Conservation (phyloP, 257 asterid genomes). For the Cinchona pubescens region DNA sequence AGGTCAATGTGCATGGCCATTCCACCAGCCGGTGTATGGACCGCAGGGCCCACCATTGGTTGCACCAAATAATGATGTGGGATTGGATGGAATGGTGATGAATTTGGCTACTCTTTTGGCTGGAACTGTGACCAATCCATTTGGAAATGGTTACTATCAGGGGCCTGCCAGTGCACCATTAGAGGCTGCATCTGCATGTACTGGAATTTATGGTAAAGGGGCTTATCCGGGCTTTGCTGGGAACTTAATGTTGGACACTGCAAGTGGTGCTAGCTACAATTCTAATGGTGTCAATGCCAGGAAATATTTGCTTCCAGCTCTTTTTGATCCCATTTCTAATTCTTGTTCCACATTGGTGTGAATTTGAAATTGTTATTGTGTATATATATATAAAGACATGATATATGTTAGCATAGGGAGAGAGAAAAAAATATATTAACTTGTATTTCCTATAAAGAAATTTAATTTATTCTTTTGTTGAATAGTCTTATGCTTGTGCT, state of each 20-base stretch:
- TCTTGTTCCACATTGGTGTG: slow-evolving; percentile 12
- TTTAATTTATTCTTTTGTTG: too few relatives aligned
- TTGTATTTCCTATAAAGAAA: too few relatives aligned
- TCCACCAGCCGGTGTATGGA: slow-evolving; percentile 32
- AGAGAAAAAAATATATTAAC: too few relatives aligned
- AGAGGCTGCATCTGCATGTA: slow-evolving; percentile 40
- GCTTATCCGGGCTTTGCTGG: slow-evolving; percentile 43
- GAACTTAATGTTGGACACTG: slow-evolving; percentile 24
- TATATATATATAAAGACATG: too few relatives aligned
- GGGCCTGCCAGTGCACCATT: slow-evolving; percentile 32
- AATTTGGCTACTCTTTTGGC: slow-evolving; percentile 36
- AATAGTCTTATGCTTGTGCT: too few relatives aligned
- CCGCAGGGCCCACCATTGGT: slow-evolving; percentile 38
- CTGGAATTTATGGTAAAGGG: slow-evolving; percentile 38
- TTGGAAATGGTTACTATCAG: slow-evolving; percentile 35
- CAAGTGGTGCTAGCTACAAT: slow-evolving; percentile 38
- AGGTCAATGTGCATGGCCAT: slow-evolving; percentile 49
- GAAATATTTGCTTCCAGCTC: slow-evolving; percentile 34
- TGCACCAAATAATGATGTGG: slow-evolving; percentile 38
- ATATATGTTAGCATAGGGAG: too few relatives aligned
- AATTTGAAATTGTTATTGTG: background rate
- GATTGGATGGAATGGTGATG: slow-evolving; percentile 39
- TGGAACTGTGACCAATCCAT: slow-evolving; percentile 36
- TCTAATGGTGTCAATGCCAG: slow-evolving; percentile 34
- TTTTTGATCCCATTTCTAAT: slow-evolving; percentile 28